Conservation (phyloP, 306 rosid species). For the Sicyos edulis region DNA sequence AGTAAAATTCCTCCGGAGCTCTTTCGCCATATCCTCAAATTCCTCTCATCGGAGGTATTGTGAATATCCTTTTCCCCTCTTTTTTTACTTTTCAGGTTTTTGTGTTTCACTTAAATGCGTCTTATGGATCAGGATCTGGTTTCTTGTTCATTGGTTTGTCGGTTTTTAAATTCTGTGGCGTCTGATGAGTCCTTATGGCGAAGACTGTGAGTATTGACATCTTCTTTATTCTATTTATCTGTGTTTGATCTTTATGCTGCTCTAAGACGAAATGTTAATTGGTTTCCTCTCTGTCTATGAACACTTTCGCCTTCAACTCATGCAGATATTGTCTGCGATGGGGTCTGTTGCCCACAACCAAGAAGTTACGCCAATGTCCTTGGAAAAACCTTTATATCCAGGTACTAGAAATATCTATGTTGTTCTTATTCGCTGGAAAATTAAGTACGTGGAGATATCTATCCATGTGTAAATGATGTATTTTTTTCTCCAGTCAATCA, state of each 20-base stretch:
- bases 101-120: background rate
- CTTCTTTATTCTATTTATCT: background rate
- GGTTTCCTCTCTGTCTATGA: background rate
- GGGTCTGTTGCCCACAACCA: constrained; percentile 66
- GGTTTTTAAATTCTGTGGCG: constrained; percentile 68
- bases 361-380: constrained; percentile 67
- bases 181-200: constrained; percentile 94
- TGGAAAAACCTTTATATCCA: constrained; percentile 78
- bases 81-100: background rate
- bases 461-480: no score
- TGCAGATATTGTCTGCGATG: constrained; percentile 83
- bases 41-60: constrained; percentile 76
- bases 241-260: background rate
- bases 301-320: background rate
- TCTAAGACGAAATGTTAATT: background rate
- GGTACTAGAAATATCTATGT: constrained; percentile 29
- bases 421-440: no score
- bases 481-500: no score
- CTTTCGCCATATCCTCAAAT: constrained; percentile 71
- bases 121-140: constrained; percentile 53
- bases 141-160: constrained; percentile 72
- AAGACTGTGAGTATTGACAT: constrained; percentile 58
- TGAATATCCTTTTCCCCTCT: background rate
- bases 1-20: constrained; percentile 77
- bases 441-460: no score